These are phyloP conservation scores for Eleusine coracana DNA, from an alignment of 176 grass and related monocot genomes.

Conservation along the genomic window DNA sequence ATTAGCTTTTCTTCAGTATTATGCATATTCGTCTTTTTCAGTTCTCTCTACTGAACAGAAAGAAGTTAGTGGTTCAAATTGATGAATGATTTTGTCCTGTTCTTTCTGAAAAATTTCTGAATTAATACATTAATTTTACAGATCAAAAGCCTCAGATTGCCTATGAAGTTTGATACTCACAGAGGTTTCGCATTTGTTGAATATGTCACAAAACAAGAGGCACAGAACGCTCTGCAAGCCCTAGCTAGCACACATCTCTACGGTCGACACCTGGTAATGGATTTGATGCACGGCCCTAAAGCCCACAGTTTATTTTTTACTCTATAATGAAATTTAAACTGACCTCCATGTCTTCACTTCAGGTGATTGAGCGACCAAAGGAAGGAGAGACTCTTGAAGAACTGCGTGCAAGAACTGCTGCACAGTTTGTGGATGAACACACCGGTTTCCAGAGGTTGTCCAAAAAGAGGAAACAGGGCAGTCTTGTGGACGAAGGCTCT, in stretches of 20 bases:
- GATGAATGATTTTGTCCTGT: slow-evolving; percentile 2
- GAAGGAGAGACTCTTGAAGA: slow-evolving; percentile 92
- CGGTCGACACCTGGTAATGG: slow-evolving; percentile 76
- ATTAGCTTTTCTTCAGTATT: slow-evolving; percentile 17
- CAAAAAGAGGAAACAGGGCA: slow-evolving; percentile 75
- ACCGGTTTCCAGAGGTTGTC: slow-evolving; percentile 68
- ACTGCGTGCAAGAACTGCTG: slow-evolving; percentile 70
- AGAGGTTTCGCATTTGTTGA: slow-evolving; percentile 96
- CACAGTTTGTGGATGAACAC: slow-evolving; percentile 80
- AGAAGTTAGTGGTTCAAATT: background rate
- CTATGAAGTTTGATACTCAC: slow-evolving; percentile 88
- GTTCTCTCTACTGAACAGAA: background rate
- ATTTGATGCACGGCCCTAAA: slow-evolving; percentile 16
- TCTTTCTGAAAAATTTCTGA: background rate
- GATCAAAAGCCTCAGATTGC: slow-evolving; percentile 87
- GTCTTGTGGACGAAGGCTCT: slow-evolving; percentile 61
- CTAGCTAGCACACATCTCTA: slow-evolving; percentile 92
- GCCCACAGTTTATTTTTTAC: background rate
- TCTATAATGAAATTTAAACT: background rate
- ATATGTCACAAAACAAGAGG: slow-evolving; percentile 87
- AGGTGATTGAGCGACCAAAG: slow-evolving; percentile 94
- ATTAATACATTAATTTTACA: slow-evolving; percentile 37
- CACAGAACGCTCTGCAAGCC: slow-evolving; percentile 76
- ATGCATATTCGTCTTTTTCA: background rate
- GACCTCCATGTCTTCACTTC: slow-evolving; percentile 8